A percentile compares a stretch with the other conserved stretches of the same genome.
phyloP scores from a whole-genome alignment of 2,329 filamentous ascomycete genomes.

The Chrysoporthe puriensis region DNA sequence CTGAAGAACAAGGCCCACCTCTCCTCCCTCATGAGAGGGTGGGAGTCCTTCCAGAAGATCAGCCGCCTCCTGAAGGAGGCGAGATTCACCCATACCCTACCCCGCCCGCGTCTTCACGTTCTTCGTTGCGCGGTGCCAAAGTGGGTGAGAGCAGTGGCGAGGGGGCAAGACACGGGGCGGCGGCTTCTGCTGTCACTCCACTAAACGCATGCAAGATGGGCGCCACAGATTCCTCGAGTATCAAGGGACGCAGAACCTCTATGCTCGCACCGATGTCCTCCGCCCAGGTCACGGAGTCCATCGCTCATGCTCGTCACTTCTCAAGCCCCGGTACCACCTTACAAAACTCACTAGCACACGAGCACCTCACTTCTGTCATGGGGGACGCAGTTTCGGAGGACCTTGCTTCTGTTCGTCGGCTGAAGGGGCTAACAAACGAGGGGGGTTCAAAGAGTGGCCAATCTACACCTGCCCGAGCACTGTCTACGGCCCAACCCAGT shows the following conservation, averaged over 20 bases:
- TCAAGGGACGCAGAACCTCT: conserved; percentile 48
- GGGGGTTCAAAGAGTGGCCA: conserved; percentile 85
- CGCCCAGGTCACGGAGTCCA: conserved; percentile 61
- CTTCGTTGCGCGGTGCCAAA: conserved; percentile 49
- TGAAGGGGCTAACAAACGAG: conserved; percentile 89
- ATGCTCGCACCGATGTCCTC: conserved; percentile 64
- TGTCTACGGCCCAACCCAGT: conserved; percentile 66
- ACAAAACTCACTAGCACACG: conserved; percentile 54
- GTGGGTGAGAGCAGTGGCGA: conserved; percentile 47
- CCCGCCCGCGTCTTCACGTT: conserved; percentile 57
- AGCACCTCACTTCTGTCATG: conserved; percentile 42
- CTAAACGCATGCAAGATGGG: conserved; percentile 46
- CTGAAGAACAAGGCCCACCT: conserved; percentile 36
- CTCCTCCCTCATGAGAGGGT: conserved; percentile 46
- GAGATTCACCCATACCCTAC: conserved; percentile 57
- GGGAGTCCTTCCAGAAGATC: conserved; percentile 36
- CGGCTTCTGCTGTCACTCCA: conserved; percentile 41
- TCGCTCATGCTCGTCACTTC: conserved; percentile 69
- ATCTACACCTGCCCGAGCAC: conserved; percentile 84
- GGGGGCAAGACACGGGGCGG: conserved; percentile 38
- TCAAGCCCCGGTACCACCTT: conserved; percentile 67
- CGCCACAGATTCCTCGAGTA: conserved; percentile 47
- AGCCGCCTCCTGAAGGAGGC: conserved; percentile 37
- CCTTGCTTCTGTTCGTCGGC: conserved; percentile 68
- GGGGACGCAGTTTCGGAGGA: conserved; percentile 47